Conservation (phyloP, 805 yeast genomes). For the Cyberlindnera petersonii region DNA sequence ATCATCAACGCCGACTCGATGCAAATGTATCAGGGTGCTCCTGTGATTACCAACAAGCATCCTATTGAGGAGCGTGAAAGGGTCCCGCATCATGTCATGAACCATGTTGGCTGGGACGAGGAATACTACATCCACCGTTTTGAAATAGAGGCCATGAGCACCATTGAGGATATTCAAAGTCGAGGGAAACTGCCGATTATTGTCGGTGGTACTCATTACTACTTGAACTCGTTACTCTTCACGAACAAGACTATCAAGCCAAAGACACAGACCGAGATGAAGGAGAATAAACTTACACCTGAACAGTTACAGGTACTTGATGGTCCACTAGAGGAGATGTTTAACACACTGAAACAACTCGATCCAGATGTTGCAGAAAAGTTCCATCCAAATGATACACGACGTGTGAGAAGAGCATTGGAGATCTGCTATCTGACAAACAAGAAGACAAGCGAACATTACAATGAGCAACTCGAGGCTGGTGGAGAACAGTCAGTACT, state of each 20-base stretch:
- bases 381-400: conserved; percentile 86
- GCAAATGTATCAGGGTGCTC: conserved; percentile 81
- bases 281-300: conserved; percentile 22
- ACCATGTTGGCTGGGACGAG: conserved; percentile 75
- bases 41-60: conserved; percentile 87
- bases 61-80: conserved; percentile 75
- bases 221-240: conserved; percentile 73
- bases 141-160: conserved; percentile 58
- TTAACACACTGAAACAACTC: conserved; percentile 41
- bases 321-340: conserved; percentile 49
- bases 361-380: conserved; percentile 77
- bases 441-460: conserved; percentile 64
- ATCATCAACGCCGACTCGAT: conserved; percentile 94
- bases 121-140: conserved; percentile 81
- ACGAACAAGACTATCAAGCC: conserved; percentile 59
- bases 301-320: conserved; percentile 45
- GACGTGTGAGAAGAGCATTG: conserved; percentile 75
- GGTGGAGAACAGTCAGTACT: conserved; percentile 44
- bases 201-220: conserved; percentile 96
- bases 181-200: conserved; percentile 78
- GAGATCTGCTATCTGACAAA: conserved; percentile 74
- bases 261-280: conserved; percentile 4
- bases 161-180: conserved; percentile 60
- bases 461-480: conserved; percentile 50
- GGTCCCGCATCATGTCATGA: conserved; percentile 80